Evolutionary conservation across 2,329 filamentous ascomycete species (phyloP), one percentile per base, ranked within the genome.

Genomic region (Penicillium sp.): DNA sequence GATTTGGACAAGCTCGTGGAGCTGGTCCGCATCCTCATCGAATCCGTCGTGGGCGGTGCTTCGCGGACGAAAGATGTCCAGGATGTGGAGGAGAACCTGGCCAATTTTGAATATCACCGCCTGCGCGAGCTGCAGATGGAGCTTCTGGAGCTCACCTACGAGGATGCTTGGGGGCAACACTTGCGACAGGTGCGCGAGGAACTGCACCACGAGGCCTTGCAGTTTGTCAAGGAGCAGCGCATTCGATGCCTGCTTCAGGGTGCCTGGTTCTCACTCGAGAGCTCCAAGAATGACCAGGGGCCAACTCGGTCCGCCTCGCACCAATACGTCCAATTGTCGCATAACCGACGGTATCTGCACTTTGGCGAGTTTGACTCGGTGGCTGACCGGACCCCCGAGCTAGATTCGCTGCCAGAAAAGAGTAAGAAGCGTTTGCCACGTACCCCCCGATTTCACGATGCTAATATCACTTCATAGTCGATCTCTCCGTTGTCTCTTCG

Each of bases 151-250:
- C 78, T 94, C 58, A 89, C 90, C 0, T 97, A 97, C 66, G 92
- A 97, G 69, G 90, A 95, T 68, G 89, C 89, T 44, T 99, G 94
- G 94, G 92, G 92, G 11, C 84, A 89, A 56, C 91, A 97, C 72
- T 79, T 99, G 25, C 83, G 83, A 57, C 90, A 94, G 72, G 89
- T 96, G n/a, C 87, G 91, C 30, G 90, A 96, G 48, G 90, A 95
- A 69, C 80, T 97, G 40, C 88, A 90, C 61, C 86, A 92, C 63
- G 94, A 99, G 71, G 91, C 92, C 10, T 76, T 96, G 48, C 90
- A 96, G 65, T 99, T 99, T 66, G 89, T 97, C 72, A 96, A 96
- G 72, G 94, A 99, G 74, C 94, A 99, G 71, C 85, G 94, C 33
- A 89, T 97, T 55, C 83, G 94, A 48, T 96, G 92, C 67, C 77